These are phyloP conservation scores for Pleurotus cornucopiae DNA, from an alignment of 768 basidiomycete genomes.

Conservation along the genomic window DNA sequence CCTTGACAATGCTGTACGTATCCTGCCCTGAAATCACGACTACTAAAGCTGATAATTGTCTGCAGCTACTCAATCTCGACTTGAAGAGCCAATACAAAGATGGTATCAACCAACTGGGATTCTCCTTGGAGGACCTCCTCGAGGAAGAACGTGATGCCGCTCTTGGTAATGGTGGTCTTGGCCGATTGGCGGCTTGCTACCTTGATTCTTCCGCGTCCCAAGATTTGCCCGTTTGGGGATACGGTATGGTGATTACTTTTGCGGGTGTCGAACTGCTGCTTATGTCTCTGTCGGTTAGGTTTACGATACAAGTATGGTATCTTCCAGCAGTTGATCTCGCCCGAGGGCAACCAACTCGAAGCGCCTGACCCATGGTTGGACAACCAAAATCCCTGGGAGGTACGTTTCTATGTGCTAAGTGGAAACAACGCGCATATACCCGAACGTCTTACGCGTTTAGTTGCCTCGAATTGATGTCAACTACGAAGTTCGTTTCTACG, in stretches of 20 bases:
- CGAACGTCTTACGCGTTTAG: slow-evolving; percentile 14
- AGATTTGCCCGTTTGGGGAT: slow-evolving; percentile 82
- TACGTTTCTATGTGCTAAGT: slow-evolving; percentile 10
- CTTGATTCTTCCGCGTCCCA: slow-evolving; percentile 89
- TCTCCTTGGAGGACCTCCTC: slow-evolving; percentile 83
- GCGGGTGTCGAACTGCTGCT: not conserved
- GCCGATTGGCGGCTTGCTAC: slow-evolving; percentile 96
- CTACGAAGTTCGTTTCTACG: slow-evolving; percentile 88
- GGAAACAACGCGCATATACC: not conserved
- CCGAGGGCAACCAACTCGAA: slow-evolving; percentile 80
- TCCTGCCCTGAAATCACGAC: slow-evolving; percentile 44
- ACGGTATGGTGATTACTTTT: slow-evolving; percentile 32
- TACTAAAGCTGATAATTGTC: slow-evolving; percentile 24
- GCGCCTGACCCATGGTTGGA: slow-evolving; percentile 94
- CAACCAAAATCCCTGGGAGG: slow-evolving; percentile 83
- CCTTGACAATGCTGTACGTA: slow-evolving; percentile 58
- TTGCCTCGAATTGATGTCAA: slow-evolving; percentile 80
- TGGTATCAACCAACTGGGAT: slow-evolving; percentile 76
- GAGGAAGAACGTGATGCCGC: slow-evolving; percentile 91
- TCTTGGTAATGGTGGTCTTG: slow-evolving; percentile 92
- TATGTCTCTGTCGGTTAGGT: slow-evolving; percentile 21
- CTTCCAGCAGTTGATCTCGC: slow-evolving; percentile 90
- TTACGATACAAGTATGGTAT: slow-evolving; percentile 92
- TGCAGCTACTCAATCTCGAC: slow-evolving; percentile 83
- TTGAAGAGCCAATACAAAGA: slow-evolving; percentile 72